Evolutionary conservation across 805 yeast species (phyloP).

Genomic region (Jamesozyma rosinii): DNA sequence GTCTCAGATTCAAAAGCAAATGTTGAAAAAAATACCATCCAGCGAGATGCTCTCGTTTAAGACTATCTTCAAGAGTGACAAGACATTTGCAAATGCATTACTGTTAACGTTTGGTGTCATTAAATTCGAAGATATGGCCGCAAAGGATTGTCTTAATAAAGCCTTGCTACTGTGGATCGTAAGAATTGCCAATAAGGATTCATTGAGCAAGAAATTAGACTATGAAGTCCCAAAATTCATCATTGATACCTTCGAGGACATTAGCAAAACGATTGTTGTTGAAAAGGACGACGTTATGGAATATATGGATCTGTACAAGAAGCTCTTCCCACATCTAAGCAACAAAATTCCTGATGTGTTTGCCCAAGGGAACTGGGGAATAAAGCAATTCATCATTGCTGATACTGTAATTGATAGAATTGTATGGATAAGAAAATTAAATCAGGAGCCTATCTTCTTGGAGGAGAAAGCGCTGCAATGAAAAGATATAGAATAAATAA

Average conservation of each 20-base stretch:
- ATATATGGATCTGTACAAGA: conserved; percentile 43
- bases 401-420: conserved; percentile 44
- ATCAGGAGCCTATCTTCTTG: conserved; percentile 32
- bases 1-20: conserved; percentile 22
- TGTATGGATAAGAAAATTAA: conserved; percentile 35
- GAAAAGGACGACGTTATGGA: conserved; percentile 47
- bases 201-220: conserved; percentile 16
- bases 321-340: conserved; percentile 41
- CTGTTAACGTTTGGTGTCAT: conserved; percentile 48
- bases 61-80: conserved; percentile 47
- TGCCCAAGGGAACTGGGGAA: conserved; percentile 38
- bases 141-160: conserved; percentile 45
- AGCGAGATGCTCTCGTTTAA: conserved; percentile 39
- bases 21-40: conserved; percentile 39
- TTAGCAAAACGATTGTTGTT: conserved; percentile 33
- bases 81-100: conserved; percentile 44
- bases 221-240: conserved; percentile 44
- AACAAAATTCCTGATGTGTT: conserved; percentile 50
- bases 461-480: conserved; percentile 11
- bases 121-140: conserved; percentile 42
- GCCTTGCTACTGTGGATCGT: conserved; percentile 55
- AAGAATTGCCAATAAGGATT: conserved; percentile 41
- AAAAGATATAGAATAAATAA: neutral
- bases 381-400: conserved; percentile 37
- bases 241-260: conserved; percentile 30